These are phyloP conservation scores for Collariella sp. DNA, from an alignment of 495 filamentous ascomycete genomes.

Conservation along the genomic window DNA sequence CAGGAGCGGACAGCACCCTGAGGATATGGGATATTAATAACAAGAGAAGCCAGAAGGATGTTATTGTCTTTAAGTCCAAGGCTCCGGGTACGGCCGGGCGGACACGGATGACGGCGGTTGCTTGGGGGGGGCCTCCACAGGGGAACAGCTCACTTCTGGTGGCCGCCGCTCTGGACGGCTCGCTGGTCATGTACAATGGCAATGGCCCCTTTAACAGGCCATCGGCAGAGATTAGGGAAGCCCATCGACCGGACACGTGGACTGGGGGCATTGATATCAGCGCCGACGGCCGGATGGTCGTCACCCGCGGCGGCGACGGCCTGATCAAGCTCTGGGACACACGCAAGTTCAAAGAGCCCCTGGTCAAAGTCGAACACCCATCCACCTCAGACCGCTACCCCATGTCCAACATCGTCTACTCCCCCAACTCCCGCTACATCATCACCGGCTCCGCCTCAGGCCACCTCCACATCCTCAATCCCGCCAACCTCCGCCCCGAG, in stretches of 20 bases:
- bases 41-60: constrained; percentile 76
- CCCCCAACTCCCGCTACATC: constrained; percentile 69
- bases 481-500: constrained; percentile 76
- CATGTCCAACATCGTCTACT: constrained; percentile 80
- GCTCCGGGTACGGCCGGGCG: constrained; percentile 77
- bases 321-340: constrained; percentile 86
- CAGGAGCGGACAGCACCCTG: constrained; percentile 85
- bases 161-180: constrained; percentile 82
- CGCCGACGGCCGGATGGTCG: constrained; percentile 76
- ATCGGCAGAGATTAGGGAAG: constrained; percentile 74
- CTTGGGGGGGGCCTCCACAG: constrained; percentile 72
- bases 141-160: constrained; percentile 74
- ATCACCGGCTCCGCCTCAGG: constrained; percentile 83
- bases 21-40: constrained; percentile 95
- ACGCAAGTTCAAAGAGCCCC: constrained; percentile 83
- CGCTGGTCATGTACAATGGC: constrained; percentile 83
- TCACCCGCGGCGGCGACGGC: constrained; percentile 85
- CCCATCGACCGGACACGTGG: constrained; percentile 79
- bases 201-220: constrained; percentile 83
- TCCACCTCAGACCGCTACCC: constrained; percentile 79
- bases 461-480: constrained; percentile 85
- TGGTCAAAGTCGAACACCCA: constrained; percentile 66
- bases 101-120: constrained; percentile 86
- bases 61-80: constrained; percentile 90
- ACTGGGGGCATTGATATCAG: constrained; percentile 91